Percentiles rank a stretch among this genome's conserved stretches.
phyloP scores from a whole-genome alignment of 371 early-diverging fungal species.

The Rhizomucor pusillus region DNA sequence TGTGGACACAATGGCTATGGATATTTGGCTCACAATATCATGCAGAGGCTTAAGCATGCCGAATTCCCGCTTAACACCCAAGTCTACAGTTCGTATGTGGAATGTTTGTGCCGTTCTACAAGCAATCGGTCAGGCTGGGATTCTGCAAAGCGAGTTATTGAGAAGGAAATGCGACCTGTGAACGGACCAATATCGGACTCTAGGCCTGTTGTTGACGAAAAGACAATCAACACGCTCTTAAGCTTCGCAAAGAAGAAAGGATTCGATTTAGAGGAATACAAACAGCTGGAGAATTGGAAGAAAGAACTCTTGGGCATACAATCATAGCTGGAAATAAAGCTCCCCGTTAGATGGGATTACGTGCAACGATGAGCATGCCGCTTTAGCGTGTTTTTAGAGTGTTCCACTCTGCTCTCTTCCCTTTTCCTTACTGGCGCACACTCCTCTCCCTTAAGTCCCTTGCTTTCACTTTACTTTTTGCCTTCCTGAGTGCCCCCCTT shows the following conservation, averaged over 20 bases:
- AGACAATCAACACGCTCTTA: slow-evolving; percentile 41
- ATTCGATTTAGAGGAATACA: slow-evolving; percentile 17
- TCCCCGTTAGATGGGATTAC: background rate
- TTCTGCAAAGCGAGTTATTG: slow-evolving; percentile 17
- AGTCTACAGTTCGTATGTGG: slow-evolving; percentile 45
- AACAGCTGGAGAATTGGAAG: slow-evolving; percentile 24
- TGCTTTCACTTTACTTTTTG: slow-evolving; percentile 4
- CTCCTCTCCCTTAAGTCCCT: background rate
- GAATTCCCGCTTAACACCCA: slow-evolving; percentile 31
- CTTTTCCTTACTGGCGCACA: background rate
- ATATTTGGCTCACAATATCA: slow-evolving; percentile 25
- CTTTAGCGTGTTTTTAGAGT: slow-evolving; percentile 1
- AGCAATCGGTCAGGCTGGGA: slow-evolving; percentile 30
- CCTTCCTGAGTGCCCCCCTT: slow-evolving; percentile 9
- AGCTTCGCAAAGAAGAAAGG: slow-evolving; percentile 39
- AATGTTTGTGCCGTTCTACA: slow-evolving; percentile 34
- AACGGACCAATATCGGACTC: background rate
- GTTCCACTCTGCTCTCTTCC: background rate
- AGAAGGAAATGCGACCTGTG: slow-evolving; percentile 26
- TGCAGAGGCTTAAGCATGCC: slow-evolving; percentile 21
- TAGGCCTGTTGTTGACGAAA: slow-evolving; percentile 23
- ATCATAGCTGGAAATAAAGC: background rate
- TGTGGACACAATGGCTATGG: slow-evolving; percentile 28
- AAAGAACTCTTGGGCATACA: background rate
- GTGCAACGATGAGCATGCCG: background rate